A percentile compares a stretch with the other conserved stretches of the same genome.
These are phyloP conservation scores for Trichoderma endophyticum DNA, from an alignment of 2,329 filamentous ascomycete genomes.

Conservation along the genomic window DNA sequence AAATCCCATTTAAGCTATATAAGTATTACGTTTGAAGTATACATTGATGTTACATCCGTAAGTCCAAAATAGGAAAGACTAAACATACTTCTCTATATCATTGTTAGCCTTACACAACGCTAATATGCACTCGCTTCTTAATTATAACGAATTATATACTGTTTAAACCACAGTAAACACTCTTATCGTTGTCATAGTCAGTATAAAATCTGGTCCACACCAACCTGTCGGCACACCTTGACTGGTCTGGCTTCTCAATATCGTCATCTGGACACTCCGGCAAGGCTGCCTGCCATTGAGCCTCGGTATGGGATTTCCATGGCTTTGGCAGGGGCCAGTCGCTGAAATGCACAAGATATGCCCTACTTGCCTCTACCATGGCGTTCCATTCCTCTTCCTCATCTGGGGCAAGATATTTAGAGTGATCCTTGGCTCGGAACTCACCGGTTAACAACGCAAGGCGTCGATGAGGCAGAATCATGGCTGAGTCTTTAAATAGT, in stretches of 20 bases:
- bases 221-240: not conserved
- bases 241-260: not conserved
- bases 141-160: not conserved
- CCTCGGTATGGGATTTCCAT: conserved; percentile 30
- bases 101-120: not conserved
- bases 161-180: not conserved
- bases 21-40: not conserved
- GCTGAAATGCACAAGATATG: conserved; percentile 67
- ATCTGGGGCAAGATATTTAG: conserved; percentile 22
- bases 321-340: conserved; percentile 69
- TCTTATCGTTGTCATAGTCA: not conserved
- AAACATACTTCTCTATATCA: not conserved
- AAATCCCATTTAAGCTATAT: not conserved
- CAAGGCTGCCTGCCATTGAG: not conserved
- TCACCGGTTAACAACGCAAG: not conserved
- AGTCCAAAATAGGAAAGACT: not conserved
- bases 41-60: not conserved
- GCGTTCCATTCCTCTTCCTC: conserved; percentile 55
- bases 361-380: conserved; percentile 31
- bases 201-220: not conserved
- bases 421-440: not conserved
- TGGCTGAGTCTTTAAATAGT: not conserved
- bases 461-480: not conserved
- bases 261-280: not conserved
- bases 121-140: not conserved